Conservation (phyloP, 139 green algal species). For the Micractinium sp. region DNA sequence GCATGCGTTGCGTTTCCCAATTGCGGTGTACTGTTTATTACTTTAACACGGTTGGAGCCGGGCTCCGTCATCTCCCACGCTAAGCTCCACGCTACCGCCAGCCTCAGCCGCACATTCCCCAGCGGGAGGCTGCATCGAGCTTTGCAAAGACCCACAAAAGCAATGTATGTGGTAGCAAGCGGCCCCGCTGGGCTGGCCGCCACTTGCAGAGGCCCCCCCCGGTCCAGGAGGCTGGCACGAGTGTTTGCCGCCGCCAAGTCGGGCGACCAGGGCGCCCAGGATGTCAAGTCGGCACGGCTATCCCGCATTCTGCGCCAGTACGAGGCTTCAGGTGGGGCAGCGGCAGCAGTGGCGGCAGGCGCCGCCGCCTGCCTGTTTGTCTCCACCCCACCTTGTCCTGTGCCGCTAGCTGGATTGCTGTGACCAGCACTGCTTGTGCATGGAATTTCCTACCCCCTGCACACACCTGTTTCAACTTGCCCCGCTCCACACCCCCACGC, state of each 20-base stretch:
- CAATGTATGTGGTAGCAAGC: too few species aligned
- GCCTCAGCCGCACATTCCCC: too few species aligned
- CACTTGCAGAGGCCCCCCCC: too few species aligned
- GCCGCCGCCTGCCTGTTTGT: neutral
- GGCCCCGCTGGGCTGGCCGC: too few species aligned
- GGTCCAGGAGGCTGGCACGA: neutral
- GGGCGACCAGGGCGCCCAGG: neutral
- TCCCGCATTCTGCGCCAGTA: constrained; percentile 29
- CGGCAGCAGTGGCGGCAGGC: neutral
- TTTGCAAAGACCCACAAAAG: too few species aligned
- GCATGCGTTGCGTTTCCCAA: neutral
- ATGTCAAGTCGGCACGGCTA: neutral
- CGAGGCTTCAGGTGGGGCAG: constrained; percentile 5
- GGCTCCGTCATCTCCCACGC: too few species aligned
- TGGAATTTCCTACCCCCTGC: neutral
- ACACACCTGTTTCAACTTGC: neutral
- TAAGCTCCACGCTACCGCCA: too few species aligned
- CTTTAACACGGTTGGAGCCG: too few species aligned
- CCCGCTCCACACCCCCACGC: too few species aligned
- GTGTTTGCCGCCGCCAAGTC: neutral
- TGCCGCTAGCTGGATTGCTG: neutral
- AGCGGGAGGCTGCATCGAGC: too few species aligned
- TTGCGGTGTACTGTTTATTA: too few species aligned
- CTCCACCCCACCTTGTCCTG: neutral
- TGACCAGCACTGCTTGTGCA: neutral